Conservation (phyloP, 2,329 filamentous ascomycete genomes). For the Fusarium pseudonygamai region DNA sequence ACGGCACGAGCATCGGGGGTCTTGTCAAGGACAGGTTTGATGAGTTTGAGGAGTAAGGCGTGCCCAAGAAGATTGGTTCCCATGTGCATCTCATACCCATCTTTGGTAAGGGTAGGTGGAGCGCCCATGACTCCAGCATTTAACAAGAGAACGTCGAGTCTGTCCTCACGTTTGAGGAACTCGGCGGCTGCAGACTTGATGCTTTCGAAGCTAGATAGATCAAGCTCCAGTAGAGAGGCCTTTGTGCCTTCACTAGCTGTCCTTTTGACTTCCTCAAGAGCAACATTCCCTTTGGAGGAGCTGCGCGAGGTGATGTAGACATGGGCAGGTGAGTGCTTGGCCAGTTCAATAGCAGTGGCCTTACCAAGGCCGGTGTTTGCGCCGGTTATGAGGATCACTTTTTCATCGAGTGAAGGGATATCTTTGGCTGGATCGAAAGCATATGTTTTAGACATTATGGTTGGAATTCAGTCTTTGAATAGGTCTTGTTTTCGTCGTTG, state of each 20-base stretch:
- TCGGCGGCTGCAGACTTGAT: neutral
- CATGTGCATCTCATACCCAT: slow-evolving; percentile 12
- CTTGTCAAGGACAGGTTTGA: neutral
- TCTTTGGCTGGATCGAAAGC: neutral
- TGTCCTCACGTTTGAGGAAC: neutral
- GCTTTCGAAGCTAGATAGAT: neutral
- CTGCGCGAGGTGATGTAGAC: neutral
- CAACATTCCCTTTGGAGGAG: neutral
- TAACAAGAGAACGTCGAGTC: neutral
- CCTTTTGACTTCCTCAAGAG: rapidly evolving
- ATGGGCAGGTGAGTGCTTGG: neutral
- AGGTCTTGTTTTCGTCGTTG: neutral
- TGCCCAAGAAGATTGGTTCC: slow-evolving; percentile 8
- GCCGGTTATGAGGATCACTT: neutral
- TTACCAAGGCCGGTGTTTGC: slow-evolving; percentile 6
- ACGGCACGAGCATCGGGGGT: neutral
- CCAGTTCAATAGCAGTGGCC: neutral
- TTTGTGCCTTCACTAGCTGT: rapidly evolving
- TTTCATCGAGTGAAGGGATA: neutral
- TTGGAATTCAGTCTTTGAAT: neutral
- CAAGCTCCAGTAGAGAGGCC: rapidly evolving
- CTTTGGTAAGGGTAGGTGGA: neutral
- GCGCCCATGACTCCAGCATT: slow-evolving; percentile 2
- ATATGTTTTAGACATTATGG: neutral
- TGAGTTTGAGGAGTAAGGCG: neutral